These are phyloP conservation scores for Aspergillus sp. DNA, from an alignment of 2,329 filamentous ascomycete genomes.

Conservation along the genomic window DNA sequence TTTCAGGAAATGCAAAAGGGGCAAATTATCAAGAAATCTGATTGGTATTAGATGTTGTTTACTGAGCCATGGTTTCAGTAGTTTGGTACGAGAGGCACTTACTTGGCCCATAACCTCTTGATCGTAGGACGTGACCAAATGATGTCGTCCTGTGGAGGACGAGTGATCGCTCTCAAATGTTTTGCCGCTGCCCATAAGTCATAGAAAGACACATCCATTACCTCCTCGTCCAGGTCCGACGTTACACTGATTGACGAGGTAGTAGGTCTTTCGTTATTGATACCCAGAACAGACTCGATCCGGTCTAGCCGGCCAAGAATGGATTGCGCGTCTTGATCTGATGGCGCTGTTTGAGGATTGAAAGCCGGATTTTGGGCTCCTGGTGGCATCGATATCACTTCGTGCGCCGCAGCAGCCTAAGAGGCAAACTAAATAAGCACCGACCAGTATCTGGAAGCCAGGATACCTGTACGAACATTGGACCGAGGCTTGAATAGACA, in stretches of 20 bases:
- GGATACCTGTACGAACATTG: slow-evolving; percentile 21
- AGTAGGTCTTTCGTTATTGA: slow-evolving; percentile 11
- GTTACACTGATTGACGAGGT: slow-evolving; percentile 1
- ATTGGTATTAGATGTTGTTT: slow-evolving; percentile 1
- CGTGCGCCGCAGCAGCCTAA: slow-evolving; percentile 27
- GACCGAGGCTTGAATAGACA: slow-evolving; percentile 32
- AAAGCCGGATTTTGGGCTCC: slow-evolving; percentile 7
- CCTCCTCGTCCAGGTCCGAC: slow-evolving; percentile 16
- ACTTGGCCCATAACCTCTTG: slow-evolving; percentile 28
- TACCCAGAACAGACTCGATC: slow-evolving; percentile 25
- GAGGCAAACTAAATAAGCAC: slow-evolving; percentile 1
- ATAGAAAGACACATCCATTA: slow-evolving; percentile 10
- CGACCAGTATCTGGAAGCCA: not conserved
- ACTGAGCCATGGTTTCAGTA: not conserved
- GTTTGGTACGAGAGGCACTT: slow-evolving; percentile 5
- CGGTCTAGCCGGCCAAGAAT: slow-evolving; percentile 25
- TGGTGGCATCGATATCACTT: slow-evolving; percentile 12
- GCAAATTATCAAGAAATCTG: slow-evolving; percentile 28
- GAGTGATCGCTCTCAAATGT: slow-evolving; percentile 24
- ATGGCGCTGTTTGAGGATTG: slow-evolving; percentile 3
- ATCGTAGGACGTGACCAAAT: slow-evolving; percentile 26
- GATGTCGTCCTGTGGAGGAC: slow-evolving; percentile 17
- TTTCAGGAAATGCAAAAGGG: slow-evolving; percentile 29
- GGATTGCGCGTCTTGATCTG: slow-evolving; percentile 17
- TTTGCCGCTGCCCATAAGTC: slow-evolving; percentile 24